Evolutionary conservation across 1,284 basidiomycete genomes (phyloP).

Genomic region (Trametes sp.): DNA sequence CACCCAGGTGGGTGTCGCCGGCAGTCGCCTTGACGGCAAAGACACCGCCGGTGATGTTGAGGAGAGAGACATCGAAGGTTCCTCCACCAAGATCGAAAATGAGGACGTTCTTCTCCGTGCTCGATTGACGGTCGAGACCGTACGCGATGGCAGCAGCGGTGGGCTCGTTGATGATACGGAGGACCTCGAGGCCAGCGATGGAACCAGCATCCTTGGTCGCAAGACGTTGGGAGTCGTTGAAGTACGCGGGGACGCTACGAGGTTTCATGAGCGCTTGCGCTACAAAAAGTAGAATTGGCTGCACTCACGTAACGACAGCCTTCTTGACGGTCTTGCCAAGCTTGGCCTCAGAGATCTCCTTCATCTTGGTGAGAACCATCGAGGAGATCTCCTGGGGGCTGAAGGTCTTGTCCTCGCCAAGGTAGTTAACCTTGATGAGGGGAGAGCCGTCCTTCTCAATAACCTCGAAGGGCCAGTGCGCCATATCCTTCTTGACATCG

Average conservation of each 20-base stretch:
- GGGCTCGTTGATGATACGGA: slow-evolving; percentile 98
- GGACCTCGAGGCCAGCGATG: slow-evolving; percentile 93
- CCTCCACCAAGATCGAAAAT: slow-evolving; percentile 99
- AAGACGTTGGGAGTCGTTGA: slow-evolving; percentile 96
- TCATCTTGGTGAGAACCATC: slow-evolving; percentile 99
- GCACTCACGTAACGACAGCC: slow-evolving; percentile 87
- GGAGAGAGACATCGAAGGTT: slow-evolving; percentile 97
- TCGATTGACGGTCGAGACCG: slow-evolving; percentile 90
- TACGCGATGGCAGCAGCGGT: slow-evolving; percentile 95
- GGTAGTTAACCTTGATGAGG: slow-evolving; percentile 94
- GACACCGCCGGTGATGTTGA: slow-evolving; percentile 96
- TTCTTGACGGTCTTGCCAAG: slow-evolving; percentile 96
- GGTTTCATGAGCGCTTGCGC: slow-evolving; percentile 4
- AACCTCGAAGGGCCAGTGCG: slow-evolving; percentile 96
- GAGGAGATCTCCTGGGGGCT: slow-evolving; percentile 98
- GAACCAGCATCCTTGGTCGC: slow-evolving; percentile 96
- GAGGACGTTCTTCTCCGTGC: slow-evolving; percentile 96
- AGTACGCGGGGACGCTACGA: slow-evolving; percentile 91
- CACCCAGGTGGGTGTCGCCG: slow-evolving; percentile 98
- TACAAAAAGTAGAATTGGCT: neutral
- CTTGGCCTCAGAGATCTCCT: slow-evolving; percentile 99
- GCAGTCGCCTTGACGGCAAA: slow-evolving; percentile 98
- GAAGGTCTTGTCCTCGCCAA: slow-evolving; percentile 94
- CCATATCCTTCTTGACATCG: slow-evolving; percentile 89
- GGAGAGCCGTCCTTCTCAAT: slow-evolving; percentile 95